These are phyloP conservation scores for Trypethelium eluteriae DNA, from an alignment of 495 filamentous ascomycete species.

Conservation along the genomic window DNA sequence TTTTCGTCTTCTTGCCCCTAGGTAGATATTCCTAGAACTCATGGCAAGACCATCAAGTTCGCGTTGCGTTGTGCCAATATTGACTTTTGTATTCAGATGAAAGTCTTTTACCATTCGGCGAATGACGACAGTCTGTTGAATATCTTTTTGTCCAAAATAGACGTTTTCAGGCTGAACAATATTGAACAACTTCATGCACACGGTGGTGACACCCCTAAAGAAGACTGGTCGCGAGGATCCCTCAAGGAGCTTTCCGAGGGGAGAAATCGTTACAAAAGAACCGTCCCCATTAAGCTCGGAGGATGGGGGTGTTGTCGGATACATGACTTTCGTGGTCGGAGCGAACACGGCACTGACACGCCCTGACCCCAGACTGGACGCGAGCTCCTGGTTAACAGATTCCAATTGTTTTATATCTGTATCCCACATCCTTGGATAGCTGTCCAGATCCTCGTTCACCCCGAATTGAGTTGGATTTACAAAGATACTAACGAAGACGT, in stretches of 20 bases:
- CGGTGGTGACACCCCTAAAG: constrained; percentile 90
- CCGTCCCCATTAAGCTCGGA: constrained; percentile 67
- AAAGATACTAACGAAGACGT: constrained; percentile 82
- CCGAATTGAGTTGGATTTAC: constrained; percentile 98
- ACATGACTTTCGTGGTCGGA: constrained; percentile 76
- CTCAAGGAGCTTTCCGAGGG: constrained; percentile 70
- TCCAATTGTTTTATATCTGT: constrained; percentile 60
- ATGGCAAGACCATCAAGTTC: constrained; percentile 82
- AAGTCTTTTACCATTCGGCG: constrained; percentile 82
- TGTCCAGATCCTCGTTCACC: constrained; percentile 73
- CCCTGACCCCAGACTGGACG: constrained; percentile 44
- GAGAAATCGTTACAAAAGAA: constrained; percentile 89
- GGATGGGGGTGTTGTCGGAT: constrained; percentile 74
- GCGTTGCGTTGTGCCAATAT: constrained; percentile 65
- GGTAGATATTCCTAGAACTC: constrained; percentile 89
- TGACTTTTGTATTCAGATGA: constrained; percentile 66
- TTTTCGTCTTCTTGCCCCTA: constrained; percentile 63
- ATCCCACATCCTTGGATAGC: constrained; percentile 87
- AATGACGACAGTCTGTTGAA: constrained; percentile 91
- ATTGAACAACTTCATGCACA: constrained; percentile 97
- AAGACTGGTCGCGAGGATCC: constrained; percentile 85
- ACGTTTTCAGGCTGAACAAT: constrained; percentile 77
- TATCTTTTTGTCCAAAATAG: constrained; percentile 97
- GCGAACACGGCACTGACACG: constrained; percentile 76
- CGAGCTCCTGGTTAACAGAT: constrained; percentile 62